phyloP scores from a whole-genome alignment of 257 asterid genomes.

The Primulina eburnea region DNA sequence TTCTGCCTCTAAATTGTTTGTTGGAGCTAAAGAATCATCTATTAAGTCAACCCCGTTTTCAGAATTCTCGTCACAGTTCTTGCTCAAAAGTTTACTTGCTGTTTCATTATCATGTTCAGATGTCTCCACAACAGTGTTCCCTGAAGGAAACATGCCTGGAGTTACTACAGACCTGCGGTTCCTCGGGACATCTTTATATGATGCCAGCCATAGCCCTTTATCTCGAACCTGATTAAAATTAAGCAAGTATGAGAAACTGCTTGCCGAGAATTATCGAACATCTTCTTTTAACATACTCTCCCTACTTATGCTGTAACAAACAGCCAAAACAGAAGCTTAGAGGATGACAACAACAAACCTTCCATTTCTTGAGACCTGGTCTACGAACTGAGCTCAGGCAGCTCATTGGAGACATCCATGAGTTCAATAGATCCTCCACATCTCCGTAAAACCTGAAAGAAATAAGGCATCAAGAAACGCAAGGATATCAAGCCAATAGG shows the following conservation, averaged over 20 bases:
- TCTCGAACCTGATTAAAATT: conserved; percentile 68
- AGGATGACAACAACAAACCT: conserved; percentile 43
- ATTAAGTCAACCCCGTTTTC: conserved; percentile 29
- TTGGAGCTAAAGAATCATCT: conserved; percentile 36
- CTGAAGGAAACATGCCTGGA: conserved; percentile 97
- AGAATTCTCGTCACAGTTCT: conserved; percentile 31
- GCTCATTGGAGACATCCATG: conserved; percentile 77
- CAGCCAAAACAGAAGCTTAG: conserved; percentile 14
- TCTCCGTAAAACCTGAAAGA: conserved; percentile 67
- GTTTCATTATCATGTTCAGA: conserved; percentile 40
- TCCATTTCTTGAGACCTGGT: conserved; percentile 91
- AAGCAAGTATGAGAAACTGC: conserved; percentile 11
- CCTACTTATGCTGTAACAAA: conserved; percentile 6
- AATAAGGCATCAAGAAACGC: conserved; percentile 20
- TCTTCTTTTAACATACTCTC: not conserved
- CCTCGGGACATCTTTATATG: conserved; percentile 58
- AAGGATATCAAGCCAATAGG: conserved; percentile 22
- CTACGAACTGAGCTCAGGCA: conserved; percentile 87
- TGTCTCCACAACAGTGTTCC: conserved; percentile 49
- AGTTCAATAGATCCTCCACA: conserved; percentile 82
- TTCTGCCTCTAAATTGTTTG: conserved; percentile 54
- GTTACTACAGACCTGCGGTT: conserved; percentile 57
- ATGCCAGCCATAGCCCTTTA: conserved; percentile 69
- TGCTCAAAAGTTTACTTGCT: conserved; percentile 24
- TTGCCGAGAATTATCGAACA: not conserved